Percentiles rank a stretch among this genome's conserved stretches.
phyloP scores from a whole-genome alignment of 108 stramenopile species.

The Pseudonitzschia multistriata region DNA sequence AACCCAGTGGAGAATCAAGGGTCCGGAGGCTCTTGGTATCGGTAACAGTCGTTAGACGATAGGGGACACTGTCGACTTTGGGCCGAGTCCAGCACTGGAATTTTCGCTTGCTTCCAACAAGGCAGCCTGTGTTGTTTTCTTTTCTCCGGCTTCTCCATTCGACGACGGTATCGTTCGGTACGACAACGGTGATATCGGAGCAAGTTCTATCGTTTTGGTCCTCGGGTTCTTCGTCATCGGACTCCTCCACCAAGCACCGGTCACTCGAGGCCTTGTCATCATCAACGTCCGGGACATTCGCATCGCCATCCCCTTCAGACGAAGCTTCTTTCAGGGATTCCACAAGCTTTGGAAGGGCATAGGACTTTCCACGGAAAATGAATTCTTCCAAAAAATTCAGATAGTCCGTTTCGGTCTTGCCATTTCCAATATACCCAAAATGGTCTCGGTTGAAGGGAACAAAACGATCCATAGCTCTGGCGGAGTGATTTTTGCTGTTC shows the following conservation, averaged over 20 bases:
- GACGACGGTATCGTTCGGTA: conserved; percentile 3
- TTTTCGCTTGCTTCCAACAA: background rate
- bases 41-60: background rate
- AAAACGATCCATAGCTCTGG: background rate
- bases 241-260: background rate
- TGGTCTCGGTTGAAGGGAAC: conserved; percentile 50
- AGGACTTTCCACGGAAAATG: conserved; percentile 19
- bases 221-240: background rate
- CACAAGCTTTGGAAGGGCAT: conserved; percentile 17
- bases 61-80: background rate
- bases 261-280: conserved; percentile 6
- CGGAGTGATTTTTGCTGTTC: background rate
- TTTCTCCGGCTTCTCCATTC: conserved; percentile 8
- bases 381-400: conserved; percentile 47
- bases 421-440: conserved; percentile 42
- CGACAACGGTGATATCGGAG: background rate
- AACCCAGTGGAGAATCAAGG: conserved; percentile 15
- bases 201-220: background rate
- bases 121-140: background rate
- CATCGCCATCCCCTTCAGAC: background rate
- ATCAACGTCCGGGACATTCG: background rate
- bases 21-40: background rate
- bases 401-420: conserved; percentile 31
- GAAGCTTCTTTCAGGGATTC: conserved; percentile 1
- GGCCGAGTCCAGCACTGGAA: background rate